phyloP scores from a whole-genome alignment of 208 protist genomes.

The Trypanosoma vivax region DNA sequence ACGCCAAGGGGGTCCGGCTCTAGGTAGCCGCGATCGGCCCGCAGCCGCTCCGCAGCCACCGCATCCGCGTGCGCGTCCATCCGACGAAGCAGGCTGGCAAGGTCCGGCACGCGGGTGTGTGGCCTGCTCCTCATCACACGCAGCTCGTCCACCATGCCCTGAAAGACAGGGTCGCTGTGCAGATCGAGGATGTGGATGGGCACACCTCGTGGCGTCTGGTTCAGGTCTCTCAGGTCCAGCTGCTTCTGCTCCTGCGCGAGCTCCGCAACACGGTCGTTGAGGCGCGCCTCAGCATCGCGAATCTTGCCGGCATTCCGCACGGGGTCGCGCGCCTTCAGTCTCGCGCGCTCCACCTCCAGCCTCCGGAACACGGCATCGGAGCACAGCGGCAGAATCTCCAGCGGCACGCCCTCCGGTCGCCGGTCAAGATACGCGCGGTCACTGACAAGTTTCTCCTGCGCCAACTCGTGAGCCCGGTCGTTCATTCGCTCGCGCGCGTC shows the following conservation, averaged over 20 bases:
- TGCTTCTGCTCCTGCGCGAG: slow-evolving; percentile 60
- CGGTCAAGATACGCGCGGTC: slow-evolving; percentile 48
- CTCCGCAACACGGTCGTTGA: slow-evolving; percentile 58
- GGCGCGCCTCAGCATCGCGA: slow-evolving; percentile 47
- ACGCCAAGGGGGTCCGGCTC: slow-evolving; percentile 47
- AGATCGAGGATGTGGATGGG: slow-evolving; percentile 45
- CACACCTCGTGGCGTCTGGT: slow-evolving; percentile 47
- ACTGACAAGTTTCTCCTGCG: slow-evolving; percentile 22
- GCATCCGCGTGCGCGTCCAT: slow-evolving; percentile 53
- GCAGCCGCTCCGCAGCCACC: slow-evolving; percentile 43
- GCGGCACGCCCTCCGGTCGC: slow-evolving; percentile 46
- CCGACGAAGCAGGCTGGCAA: slow-evolving; percentile 29
- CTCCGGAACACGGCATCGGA: slow-evolving; percentile 55
- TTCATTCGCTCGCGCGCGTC: slow-evolving; percentile 36
- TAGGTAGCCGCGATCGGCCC: slow-evolving; percentile 57
- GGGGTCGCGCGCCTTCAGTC: slow-evolving; percentile 50
- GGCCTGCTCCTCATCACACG: slow-evolving; percentile 50
- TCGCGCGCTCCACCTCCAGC: slow-evolving; percentile 63
- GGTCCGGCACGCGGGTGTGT: slow-evolving; percentile 17
- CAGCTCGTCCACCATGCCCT: slow-evolving; percentile 31
- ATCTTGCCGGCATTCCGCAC: slow-evolving; percentile 49
- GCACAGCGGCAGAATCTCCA: slow-evolving; percentile 49
- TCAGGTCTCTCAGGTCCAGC: slow-evolving; percentile 53
- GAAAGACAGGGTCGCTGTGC: slow-evolving; percentile 51
- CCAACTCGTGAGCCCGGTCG: slow-evolving; percentile 36